Base-by-base conservation (phyloP, 371 early-diverging fungal species). In the Batkoa obscura region DNA sequence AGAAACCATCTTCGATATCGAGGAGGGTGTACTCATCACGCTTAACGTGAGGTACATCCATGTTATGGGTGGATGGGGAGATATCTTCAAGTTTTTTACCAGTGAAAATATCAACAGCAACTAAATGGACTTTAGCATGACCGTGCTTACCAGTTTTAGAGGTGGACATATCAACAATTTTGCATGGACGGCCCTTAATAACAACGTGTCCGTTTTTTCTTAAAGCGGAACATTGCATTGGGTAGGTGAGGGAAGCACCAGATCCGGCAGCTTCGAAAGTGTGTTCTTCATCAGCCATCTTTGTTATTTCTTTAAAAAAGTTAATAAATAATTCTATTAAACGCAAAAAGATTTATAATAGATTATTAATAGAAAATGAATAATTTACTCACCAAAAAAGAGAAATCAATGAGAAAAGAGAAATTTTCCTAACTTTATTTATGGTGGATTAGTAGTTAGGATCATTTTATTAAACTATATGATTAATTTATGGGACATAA, bases 21-120 rank as follows among this genome's bases (percentile, higher is more conserved):
- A 93, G 61, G 61, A 95, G 80, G 12, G 63, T 58, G 78, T 76
- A 94, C 68, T 95, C 94, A 48, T 63, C 69, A 73, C 93, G 88
- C 64, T 31, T 58, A 65, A 97, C 88, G 76, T 90, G 79, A 69
- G 97, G 97, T 58, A 97, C 97, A 63, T 95, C 88, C 93, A 97
- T 93, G 86, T 97, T 97, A 85, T 95, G 95, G 73, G 97, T 97
- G 68, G 97, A 97, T 66, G 97, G 97, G 63, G 91, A 94, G 66
- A 97, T 71, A 77, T 97, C 97, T 80, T 82, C 82, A 67, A 73
- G 71, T 76, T 85, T 90, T 86, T 84, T 89, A 71, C 79, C 80
- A 64, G 90, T 96, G 82, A 96, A 96, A 76, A 96, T 92, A 71
- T 96, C 97, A 62, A 83, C 81, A 64, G 77, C 95, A 51, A 86